phyloP scores from a whole-genome alignment of 2,329 filamentous ascomycete genomes.

The Botryosphaeria dothidea region DNA sequence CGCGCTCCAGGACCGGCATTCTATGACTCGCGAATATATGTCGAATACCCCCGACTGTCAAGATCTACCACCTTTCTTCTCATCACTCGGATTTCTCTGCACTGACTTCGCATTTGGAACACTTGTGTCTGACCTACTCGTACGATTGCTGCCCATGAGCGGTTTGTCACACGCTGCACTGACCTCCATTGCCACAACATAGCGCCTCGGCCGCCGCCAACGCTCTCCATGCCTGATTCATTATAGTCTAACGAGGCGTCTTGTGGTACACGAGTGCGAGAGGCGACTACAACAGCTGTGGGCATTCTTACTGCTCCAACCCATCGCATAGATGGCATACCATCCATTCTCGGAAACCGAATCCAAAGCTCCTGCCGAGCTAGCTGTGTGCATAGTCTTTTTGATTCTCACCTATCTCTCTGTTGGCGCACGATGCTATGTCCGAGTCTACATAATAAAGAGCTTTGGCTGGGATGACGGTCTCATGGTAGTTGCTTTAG shows the following conservation, averaged over 20 bases:
- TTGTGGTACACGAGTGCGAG: background rate
- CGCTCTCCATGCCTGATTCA: background rate
- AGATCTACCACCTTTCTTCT: background rate
- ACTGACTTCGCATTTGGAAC: background rate
- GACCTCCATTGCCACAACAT: background rate
- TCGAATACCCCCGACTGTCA: background rate
- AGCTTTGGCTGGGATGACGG: constrained; percentile 48
- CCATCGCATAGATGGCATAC: constrained; percentile 3
- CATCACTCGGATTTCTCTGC: background rate
- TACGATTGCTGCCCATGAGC: background rate
- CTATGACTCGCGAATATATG: background rate
- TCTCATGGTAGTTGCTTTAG: constrained; percentile 41
- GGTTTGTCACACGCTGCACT: background rate
- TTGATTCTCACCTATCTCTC: constrained; percentile 40
- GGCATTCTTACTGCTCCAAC: background rate
- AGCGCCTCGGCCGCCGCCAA: background rate
- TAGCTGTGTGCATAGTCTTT: constrained; percentile 34
- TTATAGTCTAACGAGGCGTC: background rate
- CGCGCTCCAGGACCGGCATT: background rate
- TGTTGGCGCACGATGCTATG: constrained; percentile 41
- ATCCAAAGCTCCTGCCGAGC: constrained; percentile 26
- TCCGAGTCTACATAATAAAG: constrained; percentile 39
- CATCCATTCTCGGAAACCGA: constrained; percentile 21
- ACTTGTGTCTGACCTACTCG: background rate
- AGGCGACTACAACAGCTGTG: background rate